Evolutionary conservation across 768 basidiomycete species (phyloP).

Genomic region (Suillus americanus): DNA sequence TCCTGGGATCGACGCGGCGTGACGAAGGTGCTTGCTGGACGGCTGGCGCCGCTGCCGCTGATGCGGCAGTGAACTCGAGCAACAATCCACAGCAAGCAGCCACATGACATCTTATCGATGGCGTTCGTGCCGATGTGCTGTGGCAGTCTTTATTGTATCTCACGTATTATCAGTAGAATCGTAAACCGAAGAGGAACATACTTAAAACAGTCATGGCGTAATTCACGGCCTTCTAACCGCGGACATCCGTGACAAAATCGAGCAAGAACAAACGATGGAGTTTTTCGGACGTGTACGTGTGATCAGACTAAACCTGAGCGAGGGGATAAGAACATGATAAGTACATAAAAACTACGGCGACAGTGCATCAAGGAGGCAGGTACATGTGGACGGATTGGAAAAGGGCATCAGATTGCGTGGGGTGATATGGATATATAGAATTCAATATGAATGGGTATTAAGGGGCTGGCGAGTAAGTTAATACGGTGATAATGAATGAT

Average conservation of each 20-base stretch:
- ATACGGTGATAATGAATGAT: conserved; percentile 35
- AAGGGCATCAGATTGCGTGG: conserved; percentile 21
- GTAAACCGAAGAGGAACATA: neutral
- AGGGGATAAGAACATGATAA: conserved; percentile 13
- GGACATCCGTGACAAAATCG: conserved; percentile 24
- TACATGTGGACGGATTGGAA: conserved; percentile 22
- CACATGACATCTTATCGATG: conserved; percentile 4
- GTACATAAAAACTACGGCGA: conserved; percentile 32
- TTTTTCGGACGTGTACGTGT: neutral
- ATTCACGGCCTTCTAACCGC: conserved; percentile 23
- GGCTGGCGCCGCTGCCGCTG: neutral
- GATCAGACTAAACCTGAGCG: conserved; percentile 2
- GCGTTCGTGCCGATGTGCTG: neutral
- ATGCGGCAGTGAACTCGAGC: neutral
- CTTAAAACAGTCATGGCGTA: neutral
- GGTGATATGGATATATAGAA: conserved; percentile 27
- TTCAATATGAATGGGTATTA: conserved; percentile 37
- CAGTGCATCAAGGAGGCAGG: conserved; percentile 20
- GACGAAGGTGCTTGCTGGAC: conserved; percentile 1
- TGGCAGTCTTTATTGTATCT: neutral
- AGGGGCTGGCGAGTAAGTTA: conserved; percentile 36
- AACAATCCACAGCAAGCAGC: neutral
- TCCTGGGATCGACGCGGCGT: neutral
- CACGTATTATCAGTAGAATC: neutral
- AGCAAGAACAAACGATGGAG: neutral